A percentile compares a stretch with the other conserved stretches of the same genome.
phyloP scores from a whole-genome alignment of 2,329 filamentous ascomycete species.

The Colletotrichum neosansevieriae region DNA sequence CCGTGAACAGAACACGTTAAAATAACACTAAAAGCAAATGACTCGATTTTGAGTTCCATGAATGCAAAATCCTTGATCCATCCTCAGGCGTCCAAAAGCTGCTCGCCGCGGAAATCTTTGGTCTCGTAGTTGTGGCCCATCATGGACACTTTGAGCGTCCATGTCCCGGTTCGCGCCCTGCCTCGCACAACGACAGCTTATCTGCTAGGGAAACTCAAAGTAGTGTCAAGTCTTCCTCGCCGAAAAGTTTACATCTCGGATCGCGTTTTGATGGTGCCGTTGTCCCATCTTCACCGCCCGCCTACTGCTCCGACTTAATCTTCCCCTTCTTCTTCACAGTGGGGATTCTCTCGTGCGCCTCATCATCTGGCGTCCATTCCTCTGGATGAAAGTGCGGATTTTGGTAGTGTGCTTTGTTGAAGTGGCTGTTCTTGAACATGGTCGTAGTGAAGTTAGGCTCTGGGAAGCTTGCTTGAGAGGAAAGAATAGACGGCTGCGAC shows the following conservation, averaged over 20 bases:
- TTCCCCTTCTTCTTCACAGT: constrained; percentile 36
- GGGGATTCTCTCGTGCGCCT: constrained; percentile 40
- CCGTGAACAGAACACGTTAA: constrained; percentile 5
- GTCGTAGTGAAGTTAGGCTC: constrained; percentile 66
- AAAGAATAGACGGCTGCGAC: constrained; percentile 40
- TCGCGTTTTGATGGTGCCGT: constrained; percentile 26
- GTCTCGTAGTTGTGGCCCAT: not conserved
- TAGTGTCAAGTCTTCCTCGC: too few species aligned
- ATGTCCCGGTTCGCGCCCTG: too few species aligned
- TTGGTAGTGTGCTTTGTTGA: constrained; percentile 75
- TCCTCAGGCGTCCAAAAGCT: not conserved
- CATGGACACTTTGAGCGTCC: too few species aligned
- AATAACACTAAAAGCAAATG: not conserved
- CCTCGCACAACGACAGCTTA: too few species aligned
- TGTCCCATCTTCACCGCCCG: constrained; percentile 6
- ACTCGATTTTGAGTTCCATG: constrained; percentile 15
- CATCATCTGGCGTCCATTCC: constrained; percentile 57
- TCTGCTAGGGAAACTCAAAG: too few species aligned
- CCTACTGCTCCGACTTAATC: constrained; percentile 26
- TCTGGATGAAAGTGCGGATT: constrained; percentile 67
- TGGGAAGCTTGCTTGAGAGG: constrained; percentile 44
- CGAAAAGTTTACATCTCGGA: not conserved
- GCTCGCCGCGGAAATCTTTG: not conserved
- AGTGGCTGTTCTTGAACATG: constrained; percentile 75
- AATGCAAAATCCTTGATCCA: constrained; percentile 9